Base-by-base conservation (phyloP, 345 rosid genomes). In the Anacardium occidentale region DNA sequence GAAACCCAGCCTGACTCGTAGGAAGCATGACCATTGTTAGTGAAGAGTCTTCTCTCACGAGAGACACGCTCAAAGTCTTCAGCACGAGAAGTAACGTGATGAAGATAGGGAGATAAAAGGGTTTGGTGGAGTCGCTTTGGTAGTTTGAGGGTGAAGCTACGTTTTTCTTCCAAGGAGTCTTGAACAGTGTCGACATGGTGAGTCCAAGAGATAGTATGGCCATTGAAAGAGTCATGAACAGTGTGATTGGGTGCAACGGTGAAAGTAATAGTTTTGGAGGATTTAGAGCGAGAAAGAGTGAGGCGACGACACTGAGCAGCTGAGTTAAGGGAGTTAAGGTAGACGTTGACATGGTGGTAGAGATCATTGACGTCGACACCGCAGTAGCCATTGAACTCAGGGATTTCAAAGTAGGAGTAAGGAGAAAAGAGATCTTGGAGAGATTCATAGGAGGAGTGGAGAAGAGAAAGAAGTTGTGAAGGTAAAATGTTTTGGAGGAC, bases 281-380 rank as follows among this genome's bases (percentile, higher is more conserved):
- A 81, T 24, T 74, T 80, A 55, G 87, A 76, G 14, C 83, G 81
- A 48, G 87, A 78, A 65, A 81, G 84, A 18, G 79, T 76, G 60
- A 81, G 82, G 51, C 87, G 83, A 29, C 83, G 82, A 74, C 86
- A 80, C 32, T 79, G 17, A 45, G 84, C 64, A 26, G 81, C 73
- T 2, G 83, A 62, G 64, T 68, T 71, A 73, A 76, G 52, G 22
- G 84, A 83, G 79, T 81, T 83, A 69, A 83, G 79, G 74, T 78
- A 83, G 59, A 80, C 79, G 71, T 77, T 76, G 72, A 74, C 79
- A 13, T 81, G 84, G 74, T 85, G 87, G 62, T 82, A 84, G 69
- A 84, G 87, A n/a, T 84, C 83, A 67, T 84, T 84, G 62, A 82
- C 71, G 45, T 84, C 85, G 15, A 84, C 87, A 24, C 85, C 85